Evolutionary conservation across 2,329 filamentous ascomycete species (phyloP).

Genomic region (Dactylellina leptospora): DNA sequence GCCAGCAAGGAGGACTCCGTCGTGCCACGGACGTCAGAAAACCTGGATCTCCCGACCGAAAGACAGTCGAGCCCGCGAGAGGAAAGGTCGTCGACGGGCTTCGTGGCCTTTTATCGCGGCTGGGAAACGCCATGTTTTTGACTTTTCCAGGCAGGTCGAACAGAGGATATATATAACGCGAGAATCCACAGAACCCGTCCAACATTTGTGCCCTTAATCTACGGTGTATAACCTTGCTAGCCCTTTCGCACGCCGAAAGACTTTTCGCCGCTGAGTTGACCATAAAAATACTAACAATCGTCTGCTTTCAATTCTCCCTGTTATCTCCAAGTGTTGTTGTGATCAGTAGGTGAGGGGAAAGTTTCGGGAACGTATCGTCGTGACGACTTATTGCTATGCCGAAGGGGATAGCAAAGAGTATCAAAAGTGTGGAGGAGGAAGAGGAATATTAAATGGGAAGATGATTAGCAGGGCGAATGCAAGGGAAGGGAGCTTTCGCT

Average conservation of each 20-base stretch:
- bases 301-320: slow-evolving; percentile 14
- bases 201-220: slow-evolving; percentile 40
- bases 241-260: slow-evolving; percentile 26
- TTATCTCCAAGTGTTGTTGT: slow-evolving; percentile 20
- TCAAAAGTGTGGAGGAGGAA: slow-evolving; percentile 53
- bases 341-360: neutral
- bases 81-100: slow-evolving; percentile 31
- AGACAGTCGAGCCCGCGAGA: slow-evolving; percentile 40
- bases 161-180: slow-evolving; percentile 40
- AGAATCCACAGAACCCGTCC: slow-evolving; percentile 45
- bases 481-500: slow-evolving; percentile 45
- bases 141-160: slow-evolving; percentile 45
- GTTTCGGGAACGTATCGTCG: slow-evolving; percentile 7
- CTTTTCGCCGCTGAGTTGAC: neutral
- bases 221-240: slow-evolving; percentile 37
- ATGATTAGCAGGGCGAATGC: slow-evolving; percentile 53
- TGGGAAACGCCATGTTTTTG: slow-evolving; percentile 45
- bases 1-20: slow-evolving; percentile 51
- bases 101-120: slow-evolving; percentile 36
- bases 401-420: slow-evolving; percentile 23
- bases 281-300: slow-evolving; percentile 48
- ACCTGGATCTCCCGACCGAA: slow-evolving; percentile 45
- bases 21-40: slow-evolving; percentile 48
- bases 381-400: slow-evolving; percentile 28
- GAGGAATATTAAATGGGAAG: slow-evolving; percentile 53